phyloP scores from a whole-genome alignment of 768 basidiomycete species.

The Termitomyces sp. region DNA sequence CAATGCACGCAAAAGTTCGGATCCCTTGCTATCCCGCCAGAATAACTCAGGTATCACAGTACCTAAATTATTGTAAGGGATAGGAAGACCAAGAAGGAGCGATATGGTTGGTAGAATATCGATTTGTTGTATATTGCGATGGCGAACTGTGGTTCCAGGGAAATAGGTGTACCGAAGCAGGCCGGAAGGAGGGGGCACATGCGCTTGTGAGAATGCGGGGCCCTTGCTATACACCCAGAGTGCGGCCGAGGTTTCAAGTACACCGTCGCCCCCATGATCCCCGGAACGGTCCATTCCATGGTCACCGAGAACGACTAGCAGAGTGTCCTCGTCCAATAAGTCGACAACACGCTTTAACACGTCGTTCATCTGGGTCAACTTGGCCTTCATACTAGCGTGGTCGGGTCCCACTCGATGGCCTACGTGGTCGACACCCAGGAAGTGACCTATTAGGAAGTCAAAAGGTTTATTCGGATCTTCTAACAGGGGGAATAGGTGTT shows the following conservation, averaged over 20 bases:
- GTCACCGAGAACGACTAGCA: constrained; percentile 89
- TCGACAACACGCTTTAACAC: constrained; percentile 72
- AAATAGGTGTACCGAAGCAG: constrained; percentile 54
- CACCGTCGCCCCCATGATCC: constrained; percentile 92
- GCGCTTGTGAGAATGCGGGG: constrained; percentile 33
- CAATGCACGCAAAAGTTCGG: constrained; percentile 52
- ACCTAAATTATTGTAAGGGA: constrained; percentile 95
- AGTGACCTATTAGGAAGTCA: constrained; percentile 89
- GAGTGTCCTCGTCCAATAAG: constrained; percentile 76
- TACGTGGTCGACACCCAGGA: constrained; percentile 94
- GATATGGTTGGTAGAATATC: constrained; percentile 88
- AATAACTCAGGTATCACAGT: constrained; percentile 90
- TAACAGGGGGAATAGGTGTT: constrained; percentile 79
- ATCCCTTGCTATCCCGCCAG: constrained; percentile 38
- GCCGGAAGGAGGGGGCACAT: constrained; percentile 34
- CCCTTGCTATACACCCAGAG: constrained; percentile 93
- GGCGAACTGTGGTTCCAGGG: constrained; percentile 47
- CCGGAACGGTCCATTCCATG: constrained; percentile 96
- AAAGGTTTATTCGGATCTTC: constrained; percentile 49
- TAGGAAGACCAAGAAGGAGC: constrained; percentile 85
- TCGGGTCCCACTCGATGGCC: constrained; percentile 93
- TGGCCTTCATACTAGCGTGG: constrained; percentile 78
- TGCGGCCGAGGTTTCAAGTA: constrained; percentile 77
- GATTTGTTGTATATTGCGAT: constrained; percentile 83
- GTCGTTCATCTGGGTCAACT: constrained; percentile 84